phyloP scores from a whole-genome alignment of 495 filamentous ascomycete species.

The Aspergillus cavernicola region DNA sequence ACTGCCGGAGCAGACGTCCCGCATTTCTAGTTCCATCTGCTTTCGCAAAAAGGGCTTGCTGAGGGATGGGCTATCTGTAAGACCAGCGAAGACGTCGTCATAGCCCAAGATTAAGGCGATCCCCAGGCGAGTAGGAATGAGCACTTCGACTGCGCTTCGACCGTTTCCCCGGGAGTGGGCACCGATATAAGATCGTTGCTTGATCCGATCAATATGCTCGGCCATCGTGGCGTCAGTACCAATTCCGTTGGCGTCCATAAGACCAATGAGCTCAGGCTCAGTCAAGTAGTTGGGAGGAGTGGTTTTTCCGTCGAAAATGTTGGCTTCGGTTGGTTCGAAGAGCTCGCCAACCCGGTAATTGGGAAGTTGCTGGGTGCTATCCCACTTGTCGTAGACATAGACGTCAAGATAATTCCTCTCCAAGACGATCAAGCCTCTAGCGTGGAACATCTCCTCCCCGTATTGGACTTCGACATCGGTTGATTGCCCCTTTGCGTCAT shows the following conservation, averaged over 20 bases:
- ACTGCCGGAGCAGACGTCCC: slow-evolving; percentile 87
- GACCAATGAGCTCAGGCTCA: slow-evolving; percentile 91
- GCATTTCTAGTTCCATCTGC: slow-evolving; percentile 95
- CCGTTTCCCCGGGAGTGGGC: slow-evolving; percentile 54
- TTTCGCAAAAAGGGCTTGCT: slow-evolving; percentile 97
- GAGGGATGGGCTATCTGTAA: slow-evolving; percentile 72
- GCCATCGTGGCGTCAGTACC: slow-evolving; percentile 99
- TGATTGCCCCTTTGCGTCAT: slow-evolving; percentile 80
- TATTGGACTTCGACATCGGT: slow-evolving; percentile 84
- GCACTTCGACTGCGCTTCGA: slow-evolving; percentile 65
- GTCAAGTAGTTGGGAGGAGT: slow-evolving; percentile 80
- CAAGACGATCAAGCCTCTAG: slow-evolving; percentile 79
- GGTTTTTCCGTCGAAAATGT: slow-evolving; percentile 85
- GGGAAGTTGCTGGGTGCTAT: slow-evolving; percentile 77
- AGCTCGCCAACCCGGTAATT: slow-evolving; percentile 70
- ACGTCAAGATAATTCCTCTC: slow-evolving; percentile 93
- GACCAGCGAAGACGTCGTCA: slow-evolving; percentile 69
- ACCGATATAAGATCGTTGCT: slow-evolving; percentile 78
- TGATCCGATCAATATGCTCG: slow-evolving; percentile 94
- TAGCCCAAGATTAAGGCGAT: slow-evolving; percentile 91
- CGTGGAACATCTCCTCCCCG: slow-evolving; percentile 75
- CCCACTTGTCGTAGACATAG: slow-evolving; percentile 95
- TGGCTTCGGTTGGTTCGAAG: slow-evolving; percentile 86
- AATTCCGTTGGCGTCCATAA: slow-evolving; percentile 99
- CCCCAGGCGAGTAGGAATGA: slow-evolving; percentile 86